Evolutionary conservation across 2,329 filamentous ascomycete species (phyloP).

Genomic region (Diaporthe vexans): DNA sequence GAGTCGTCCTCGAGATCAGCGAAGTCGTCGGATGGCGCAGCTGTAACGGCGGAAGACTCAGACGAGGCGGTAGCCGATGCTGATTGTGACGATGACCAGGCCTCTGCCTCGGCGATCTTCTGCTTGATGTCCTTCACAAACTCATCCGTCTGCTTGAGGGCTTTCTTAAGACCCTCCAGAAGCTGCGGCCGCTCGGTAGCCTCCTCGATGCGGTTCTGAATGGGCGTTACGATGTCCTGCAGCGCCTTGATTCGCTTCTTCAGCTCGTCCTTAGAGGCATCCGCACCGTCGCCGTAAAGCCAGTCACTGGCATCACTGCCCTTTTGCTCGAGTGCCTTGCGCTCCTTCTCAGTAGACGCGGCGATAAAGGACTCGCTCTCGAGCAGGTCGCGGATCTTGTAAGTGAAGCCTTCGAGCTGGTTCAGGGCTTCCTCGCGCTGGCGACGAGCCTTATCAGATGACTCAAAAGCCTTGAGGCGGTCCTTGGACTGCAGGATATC

Average conservation of each 20-base stretch:
- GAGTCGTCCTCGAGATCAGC: slow-evolving; percentile 85
- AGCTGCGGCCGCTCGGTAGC: slow-evolving; percentile 77
- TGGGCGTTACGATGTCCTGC: slow-evolving; percentile 81
- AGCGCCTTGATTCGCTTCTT: slow-evolving; percentile 83
- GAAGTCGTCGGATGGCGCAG: slow-evolving; percentile 68
- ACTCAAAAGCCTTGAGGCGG: slow-evolving; percentile 86
- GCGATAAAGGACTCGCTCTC: slow-evolving; percentile 81
- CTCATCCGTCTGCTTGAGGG: slow-evolving; percentile 79
- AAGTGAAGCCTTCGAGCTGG: slow-evolving; percentile 93
- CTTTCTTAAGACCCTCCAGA: slow-evolving; percentile 75
- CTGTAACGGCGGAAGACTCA: slow-evolving; percentile 57
- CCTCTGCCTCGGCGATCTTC: slow-evolving; percentile 78
- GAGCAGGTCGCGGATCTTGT: slow-evolving; percentile 86
- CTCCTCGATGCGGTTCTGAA: slow-evolving; percentile 83
- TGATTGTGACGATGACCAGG: slow-evolving; percentile 67
- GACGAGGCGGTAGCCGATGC: slow-evolving; percentile 68
- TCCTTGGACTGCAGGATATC: slow-evolving; percentile 70
- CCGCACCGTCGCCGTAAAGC: slow-evolving; percentile 88
- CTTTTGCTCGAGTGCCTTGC: slow-evolving; percentile 75
- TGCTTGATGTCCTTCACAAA: slow-evolving; percentile 78
- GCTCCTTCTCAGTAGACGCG: slow-evolving; percentile 77
- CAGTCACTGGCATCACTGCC: slow-evolving; percentile 83
- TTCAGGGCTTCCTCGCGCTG: slow-evolving; percentile 90
- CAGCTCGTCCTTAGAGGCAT: slow-evolving; percentile 81
- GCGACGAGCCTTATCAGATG: slow-evolving; percentile 83